Evolutionary conservation across 768 basidiomycete species (phyloP).

Genomic region (Calocera viscosa): DNA sequence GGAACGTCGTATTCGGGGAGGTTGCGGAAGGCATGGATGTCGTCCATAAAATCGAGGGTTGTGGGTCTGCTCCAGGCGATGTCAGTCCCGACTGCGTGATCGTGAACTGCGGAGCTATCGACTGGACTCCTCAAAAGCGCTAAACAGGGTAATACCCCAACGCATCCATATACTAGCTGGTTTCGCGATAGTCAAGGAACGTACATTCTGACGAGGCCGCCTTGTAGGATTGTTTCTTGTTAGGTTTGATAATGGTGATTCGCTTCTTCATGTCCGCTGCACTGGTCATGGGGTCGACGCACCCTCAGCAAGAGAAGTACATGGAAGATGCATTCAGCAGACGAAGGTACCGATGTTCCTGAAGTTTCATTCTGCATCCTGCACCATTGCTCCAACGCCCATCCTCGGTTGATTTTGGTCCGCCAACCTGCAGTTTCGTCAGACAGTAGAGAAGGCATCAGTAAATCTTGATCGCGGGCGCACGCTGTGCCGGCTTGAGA

Average conservation of each 20-base stretch:
- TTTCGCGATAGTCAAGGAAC: neutral
- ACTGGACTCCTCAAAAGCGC: neutral
- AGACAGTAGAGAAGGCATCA: too few species aligned
- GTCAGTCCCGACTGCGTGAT: constrained; percentile 1
- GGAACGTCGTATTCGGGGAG: constrained; percentile 54
- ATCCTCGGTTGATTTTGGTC: too few species aligned
- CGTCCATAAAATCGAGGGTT: constrained; percentile 46
- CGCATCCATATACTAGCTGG: neutral
- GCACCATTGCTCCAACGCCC: too few species aligned
- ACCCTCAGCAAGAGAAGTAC: neutral
- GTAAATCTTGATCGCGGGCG: too few species aligned
- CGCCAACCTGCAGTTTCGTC: too few species aligned
- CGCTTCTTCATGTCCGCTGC: too few species aligned
- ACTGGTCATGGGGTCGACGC: neutral
- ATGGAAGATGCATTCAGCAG: neutral
- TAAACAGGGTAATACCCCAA: neutral
- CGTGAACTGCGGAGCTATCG: neutral
- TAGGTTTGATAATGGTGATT: too few species aligned
- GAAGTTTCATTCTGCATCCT: neutral
- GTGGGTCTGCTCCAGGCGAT: neutral
- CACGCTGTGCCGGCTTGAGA: too few species aligned
- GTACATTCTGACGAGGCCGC: too few species aligned
- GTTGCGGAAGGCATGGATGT: constrained; percentile 51
- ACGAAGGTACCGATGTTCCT: neutral
- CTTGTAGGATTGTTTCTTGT: too few species aligned